Percentiles rank a stretch among this genome's conserved stretches.
phyloP scores from a whole-genome alignment of 768 basidiomycete genomes.

The Lentinula guzmanii region DNA sequence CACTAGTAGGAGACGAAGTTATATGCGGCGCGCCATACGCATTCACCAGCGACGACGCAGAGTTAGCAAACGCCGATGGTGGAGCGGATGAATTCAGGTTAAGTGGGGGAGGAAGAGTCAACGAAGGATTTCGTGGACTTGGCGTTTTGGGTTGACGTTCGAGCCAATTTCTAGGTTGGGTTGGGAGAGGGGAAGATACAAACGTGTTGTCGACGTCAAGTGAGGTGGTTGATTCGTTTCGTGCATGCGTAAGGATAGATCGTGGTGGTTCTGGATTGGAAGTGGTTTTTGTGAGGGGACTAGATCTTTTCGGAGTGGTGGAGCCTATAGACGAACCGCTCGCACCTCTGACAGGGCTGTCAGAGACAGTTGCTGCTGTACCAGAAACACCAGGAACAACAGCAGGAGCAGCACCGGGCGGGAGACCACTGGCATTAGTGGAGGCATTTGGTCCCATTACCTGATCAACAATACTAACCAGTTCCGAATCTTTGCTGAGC shows the following conservation, averaged over 20 bases:
- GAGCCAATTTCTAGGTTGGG: slow-evolving; percentile 4
- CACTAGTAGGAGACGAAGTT: not conserved
- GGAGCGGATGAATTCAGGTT: not conserved
- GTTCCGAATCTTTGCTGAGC: slow-evolving; percentile 22
- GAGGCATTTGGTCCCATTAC: slow-evolving; percentile 37
- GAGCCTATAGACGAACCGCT: slow-evolving; percentile 1
- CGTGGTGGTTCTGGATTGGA: not conserved
- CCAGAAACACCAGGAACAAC: not conserved
- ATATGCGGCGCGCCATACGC: not conserved
- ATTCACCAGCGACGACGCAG: slow-evolving; percentile 1
- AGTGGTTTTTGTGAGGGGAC: not conserved
- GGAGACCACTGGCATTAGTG: not conserved
- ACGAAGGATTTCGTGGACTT: not conserved
- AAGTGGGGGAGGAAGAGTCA: not conserved
- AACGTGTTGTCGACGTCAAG: not conserved
- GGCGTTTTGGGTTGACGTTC: slow-evolving; percentile 4
- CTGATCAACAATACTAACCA: slow-evolving; percentile 38
- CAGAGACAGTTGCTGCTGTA: not conserved
- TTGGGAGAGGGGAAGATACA: not conserved
- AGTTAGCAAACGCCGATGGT: slow-evolving; percentile 1
- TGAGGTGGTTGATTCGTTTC: not conserved
- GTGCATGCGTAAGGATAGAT: not conserved
- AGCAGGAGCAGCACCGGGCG: slow-evolving; percentile 1
- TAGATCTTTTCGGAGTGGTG: not conserved
- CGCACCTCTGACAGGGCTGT: not conserved